Evolutionary conservation across 2,329 filamentous ascomycete species (phyloP), one percentile per base, ranked within the genome.

Genomic region (Trichoderma semiorbis): DNA sequence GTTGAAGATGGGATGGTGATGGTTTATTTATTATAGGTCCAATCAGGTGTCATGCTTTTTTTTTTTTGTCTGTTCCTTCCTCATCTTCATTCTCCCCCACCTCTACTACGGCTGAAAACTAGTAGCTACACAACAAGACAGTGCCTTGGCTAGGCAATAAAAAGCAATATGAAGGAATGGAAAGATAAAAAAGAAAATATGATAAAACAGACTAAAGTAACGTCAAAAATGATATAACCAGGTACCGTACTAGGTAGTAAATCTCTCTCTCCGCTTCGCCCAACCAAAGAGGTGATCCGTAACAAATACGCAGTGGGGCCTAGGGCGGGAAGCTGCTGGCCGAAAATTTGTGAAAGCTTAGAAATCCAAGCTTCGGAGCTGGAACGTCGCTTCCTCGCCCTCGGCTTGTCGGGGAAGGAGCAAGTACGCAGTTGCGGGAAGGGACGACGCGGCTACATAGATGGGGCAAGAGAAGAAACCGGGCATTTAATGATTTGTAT

Each of bases 281-380:
- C 30, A 32, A 12, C 66, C 26, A 61, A 47, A 69, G 39, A 69
- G 53, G 66, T 50, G 30, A 21, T 24, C 34, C 34, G 21, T 12
- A 53, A 14, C 12, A 14, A 21, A 47, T n/a, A 43, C 39, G 55
- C 32, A 26, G 66, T 69, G 66, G 66, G 36, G 57, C 39, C 66
- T 1, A 43, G 24, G 16, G 34, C 55, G 66, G 66, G n/a, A 30
- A 26, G 24, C 60, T 16, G 57, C 21, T 50, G 30, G 55, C 66
- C 66, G 21, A 69, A 26, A 24, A 69, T 69, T 70, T 57, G 57
- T 70, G 68, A 64, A 21, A 57, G 68, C 68, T 70, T 70, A 70
- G 68, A 70, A 71, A 71, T 71, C 69, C 61, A 68, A 71, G 62
- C 34, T 61, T 6, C 28, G 26, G 26, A 50, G 39, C 58, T 71